Percentiles rank a stretch among this genome's conserved stretches.
These are phyloP conservation scores for Leavenworthia alabamica DNA, from an alignment of 345 rosid genomes.

Conservation along the genomic window DNA sequence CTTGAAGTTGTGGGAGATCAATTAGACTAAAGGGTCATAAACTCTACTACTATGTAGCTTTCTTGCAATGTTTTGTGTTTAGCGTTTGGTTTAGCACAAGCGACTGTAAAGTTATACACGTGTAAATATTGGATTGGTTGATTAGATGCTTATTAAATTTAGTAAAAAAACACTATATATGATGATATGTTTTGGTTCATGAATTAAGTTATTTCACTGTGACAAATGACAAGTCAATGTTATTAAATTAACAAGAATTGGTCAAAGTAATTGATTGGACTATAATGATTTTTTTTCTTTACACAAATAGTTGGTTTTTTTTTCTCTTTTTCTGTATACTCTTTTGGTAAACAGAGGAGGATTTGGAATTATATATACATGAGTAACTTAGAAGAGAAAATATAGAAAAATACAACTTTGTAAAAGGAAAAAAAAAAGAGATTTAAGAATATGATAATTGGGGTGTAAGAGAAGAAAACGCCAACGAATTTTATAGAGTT, in stretches of 20 bases:
- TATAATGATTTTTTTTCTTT: not conserved
- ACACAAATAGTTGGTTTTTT: not conserved
- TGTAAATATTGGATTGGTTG: not conserved
- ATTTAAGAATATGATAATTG: constrained; percentile 27
- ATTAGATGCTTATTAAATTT: not conserved
- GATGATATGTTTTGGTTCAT: not conserved
- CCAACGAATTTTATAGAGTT: constrained; percentile 30
- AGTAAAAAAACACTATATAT: not conserved
- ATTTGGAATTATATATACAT: not conserved
- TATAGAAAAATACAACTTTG: constrained; percentile 9
- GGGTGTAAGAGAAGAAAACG: constrained; percentile 32
- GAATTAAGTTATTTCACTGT: not conserved
- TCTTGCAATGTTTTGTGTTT: not conserved
- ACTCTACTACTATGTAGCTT: not conserved
- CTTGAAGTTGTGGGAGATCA: not conserved
- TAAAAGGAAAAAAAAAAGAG: constrained; percentile 5
- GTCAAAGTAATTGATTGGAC: not conserved
- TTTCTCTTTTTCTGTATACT: no score
- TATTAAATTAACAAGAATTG: not conserved
- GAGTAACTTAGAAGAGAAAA: not conserved
- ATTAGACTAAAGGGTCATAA: not conserved
- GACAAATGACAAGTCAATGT: not conserved
- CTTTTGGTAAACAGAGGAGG: no score
- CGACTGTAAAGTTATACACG: no score
- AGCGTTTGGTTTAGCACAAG: not conserved